Base-by-base conservation (phyloP, 2,329 filamentous ascomycete genomes). In the Gnomoniopsis smithogilvyi region DNA sequence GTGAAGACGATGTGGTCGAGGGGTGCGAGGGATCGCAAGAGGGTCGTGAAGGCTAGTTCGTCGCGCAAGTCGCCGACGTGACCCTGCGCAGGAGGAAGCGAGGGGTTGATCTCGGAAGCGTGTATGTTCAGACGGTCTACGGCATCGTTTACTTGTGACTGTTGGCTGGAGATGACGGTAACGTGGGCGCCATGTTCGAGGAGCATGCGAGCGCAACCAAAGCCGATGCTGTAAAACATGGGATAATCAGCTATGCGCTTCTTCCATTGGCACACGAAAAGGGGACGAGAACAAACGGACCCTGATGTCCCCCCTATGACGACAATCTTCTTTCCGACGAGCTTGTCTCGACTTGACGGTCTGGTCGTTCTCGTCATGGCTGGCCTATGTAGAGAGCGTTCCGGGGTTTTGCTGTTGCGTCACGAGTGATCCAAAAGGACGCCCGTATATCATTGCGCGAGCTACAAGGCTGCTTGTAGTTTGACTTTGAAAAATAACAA, bases 1-100 rank as follows among this genome's bases (percentile, higher is more conserved):
- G 72, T 73, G 62, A 74, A 74, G 30, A 76, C 66, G 8, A 75
- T 61, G 62, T 76, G 73, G 63, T 75, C 72, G 10, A 75, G 63
- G 8, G 72, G 73, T 1, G 71, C 72, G 6, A 74, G 64, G 2
- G 60, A 56, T 17, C 64, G 56, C 12, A 76, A 66, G 2, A 71
- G 61, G 43, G 68, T 48, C 1, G 70, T 70, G 58, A 73, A 74
- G 12, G 62, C 60, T 6, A 60, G 64, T 60, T 74, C 73, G 54
- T 74, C 67, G 33, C 69, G 69, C 6, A 74, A 70, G 61, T 74
- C 63, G 45, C 69, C 73, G 1, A 71, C 69, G 12, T 61, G 50
- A 15, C 73, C 72, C n/a, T 56, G n/a, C 3, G 66, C 64, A 6
- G 65, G 66, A 12, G 50, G 59, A 50, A 48, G 59, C 2, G 41